Evolutionary conservation across 208 protist species (phyloP).

Genomic region (Leishmania tropica): DNA sequence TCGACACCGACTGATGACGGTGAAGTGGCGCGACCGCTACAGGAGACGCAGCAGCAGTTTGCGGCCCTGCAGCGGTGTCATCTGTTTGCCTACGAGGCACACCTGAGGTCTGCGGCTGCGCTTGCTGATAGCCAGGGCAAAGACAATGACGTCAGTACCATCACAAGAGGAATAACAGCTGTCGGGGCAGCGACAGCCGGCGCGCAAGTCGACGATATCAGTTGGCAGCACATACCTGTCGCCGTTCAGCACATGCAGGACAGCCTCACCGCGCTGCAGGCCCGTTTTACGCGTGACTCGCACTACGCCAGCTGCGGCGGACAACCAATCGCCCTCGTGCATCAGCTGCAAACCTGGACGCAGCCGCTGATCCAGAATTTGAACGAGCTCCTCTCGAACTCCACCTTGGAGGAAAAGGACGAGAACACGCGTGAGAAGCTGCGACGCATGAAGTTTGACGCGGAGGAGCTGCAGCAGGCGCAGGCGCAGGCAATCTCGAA

Average conservation of each 20-base stretch:
- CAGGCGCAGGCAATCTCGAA: constrained; percentile 76
- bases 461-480: constrained; percentile 70
- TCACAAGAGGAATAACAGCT: not conserved
- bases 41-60: constrained; percentile 16
- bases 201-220: not conserved
- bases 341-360: constrained; percentile 40
- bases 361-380: constrained; percentile 53
- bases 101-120: not conserved
- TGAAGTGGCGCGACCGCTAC: constrained; percentile 14
- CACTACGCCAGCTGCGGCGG: constrained; percentile 30
- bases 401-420: constrained; percentile 38
- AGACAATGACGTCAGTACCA: not conserved
- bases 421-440: constrained; percentile 66
- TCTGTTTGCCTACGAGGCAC: constrained; percentile 24
- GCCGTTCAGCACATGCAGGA: constrained; percentile 38
- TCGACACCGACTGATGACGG: not conserved
- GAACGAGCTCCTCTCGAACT: constrained; percentile 41
- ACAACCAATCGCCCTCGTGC: constrained; percentile 21
- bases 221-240: constrained; percentile 21
- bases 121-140: not conserved
- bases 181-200: not conserved
- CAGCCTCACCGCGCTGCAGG: constrained; percentile 32
- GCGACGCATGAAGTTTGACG: constrained; percentile 72
- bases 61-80: constrained; percentile 17
- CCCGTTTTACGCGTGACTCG: constrained; percentile 16